Base-by-base conservation (phyloP, 305 asterid genomes). In the Nicotiana rustica region DNA sequence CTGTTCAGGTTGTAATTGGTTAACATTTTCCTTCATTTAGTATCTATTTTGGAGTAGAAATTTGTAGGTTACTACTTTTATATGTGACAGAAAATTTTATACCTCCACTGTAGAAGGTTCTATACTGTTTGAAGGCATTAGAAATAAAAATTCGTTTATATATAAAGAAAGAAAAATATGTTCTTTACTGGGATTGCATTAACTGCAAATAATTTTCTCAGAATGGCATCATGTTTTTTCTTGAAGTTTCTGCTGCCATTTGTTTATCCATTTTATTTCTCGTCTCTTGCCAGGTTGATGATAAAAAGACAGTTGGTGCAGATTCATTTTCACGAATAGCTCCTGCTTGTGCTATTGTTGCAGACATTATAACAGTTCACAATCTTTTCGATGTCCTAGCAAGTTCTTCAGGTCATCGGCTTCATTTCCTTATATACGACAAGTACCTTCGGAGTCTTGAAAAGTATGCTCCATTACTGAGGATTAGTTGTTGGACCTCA, bases 281-380 rank as follows among this genome's bases (percentile, higher is more conserved):
- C 79, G 79, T 85, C 69, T 64, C 84, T 84, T 84, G 38, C 73
- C 86, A 95, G 99, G 99, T 95, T 78, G 99, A 92, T 84, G 90
- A 92, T 87, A 89, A 91, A 88, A 93, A 90, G 87, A 93, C 98
- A 73, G 97, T 92, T 82, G 99, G 99, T 67, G 90, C 85, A 60
- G 98, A 95, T 85, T 97, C 98, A 76, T 95, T 95, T 89, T 91
- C 97, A 81, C 95, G 99, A 88, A 92, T 92, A 90, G 98, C 98
- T 86, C 98, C 98, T 21, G 91, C 98, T 29, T 91, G 95, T 83
- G 88, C 93, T 79, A 85, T 91, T 85, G 89, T 95, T 81, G 98
- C 98, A 66, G 98, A 95, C 83, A 89, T 83, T 79, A 89, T 92
- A 81, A 95, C 97, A 57, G 99, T 92, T 84, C 97, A 93, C 89